These are phyloP conservation scores for Hymenoscyphus linearis DNA, from an alignment of 2,329 filamentous ascomycete genomes.

Conservation along the genomic window DNA sequence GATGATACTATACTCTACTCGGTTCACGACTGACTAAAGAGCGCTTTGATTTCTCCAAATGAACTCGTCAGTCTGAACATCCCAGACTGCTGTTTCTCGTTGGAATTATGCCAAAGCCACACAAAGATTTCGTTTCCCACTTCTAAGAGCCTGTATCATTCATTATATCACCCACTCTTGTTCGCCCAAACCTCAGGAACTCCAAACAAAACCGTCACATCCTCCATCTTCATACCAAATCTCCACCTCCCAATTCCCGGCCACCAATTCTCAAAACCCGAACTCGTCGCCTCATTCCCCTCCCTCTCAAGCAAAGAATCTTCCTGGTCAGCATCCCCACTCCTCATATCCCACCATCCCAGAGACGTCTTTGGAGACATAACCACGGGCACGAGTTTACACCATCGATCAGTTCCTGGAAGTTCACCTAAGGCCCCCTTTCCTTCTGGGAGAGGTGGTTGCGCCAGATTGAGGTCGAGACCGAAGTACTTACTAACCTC, in stretches of 20 bases:
- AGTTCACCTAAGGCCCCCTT: conserved; percentile 38
- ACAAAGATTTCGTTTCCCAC: too few relatives aligned
- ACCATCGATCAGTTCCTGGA: conserved; percentile 44
- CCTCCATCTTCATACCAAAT: conserved; percentile 32
- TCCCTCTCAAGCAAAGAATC: neutral
- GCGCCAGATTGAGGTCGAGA: conserved; percentile 40
- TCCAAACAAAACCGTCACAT: conserved; percentile 29
- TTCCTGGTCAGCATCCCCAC: conserved; percentile 27
- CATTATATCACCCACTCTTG: too few relatives aligned
- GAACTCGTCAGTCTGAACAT: too few relatives aligned
- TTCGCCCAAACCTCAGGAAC: neutral
- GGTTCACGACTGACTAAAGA: too few relatives aligned
- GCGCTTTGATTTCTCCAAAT: too few relatives aligned
- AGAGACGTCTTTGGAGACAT: conserved; percentile 33
- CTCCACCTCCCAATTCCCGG: conserved; percentile 42
- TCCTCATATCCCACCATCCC: conserved; percentile 44
- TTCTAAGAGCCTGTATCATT: too few relatives aligned
- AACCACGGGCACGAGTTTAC: conserved; percentile 33
- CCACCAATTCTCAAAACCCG: conserved; percentile 41
- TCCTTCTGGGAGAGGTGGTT: conserved; percentile 43
- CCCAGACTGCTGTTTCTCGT: too few relatives aligned
- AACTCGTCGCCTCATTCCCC: conserved; percentile 3
- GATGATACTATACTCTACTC: too few relatives aligned
- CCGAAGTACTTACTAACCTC: conserved; percentile 37
- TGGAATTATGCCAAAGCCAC: too few relatives aligned